phyloP scores from a whole-genome alignment of 257 asterid genomes.

The Avicennia marina region DNA sequence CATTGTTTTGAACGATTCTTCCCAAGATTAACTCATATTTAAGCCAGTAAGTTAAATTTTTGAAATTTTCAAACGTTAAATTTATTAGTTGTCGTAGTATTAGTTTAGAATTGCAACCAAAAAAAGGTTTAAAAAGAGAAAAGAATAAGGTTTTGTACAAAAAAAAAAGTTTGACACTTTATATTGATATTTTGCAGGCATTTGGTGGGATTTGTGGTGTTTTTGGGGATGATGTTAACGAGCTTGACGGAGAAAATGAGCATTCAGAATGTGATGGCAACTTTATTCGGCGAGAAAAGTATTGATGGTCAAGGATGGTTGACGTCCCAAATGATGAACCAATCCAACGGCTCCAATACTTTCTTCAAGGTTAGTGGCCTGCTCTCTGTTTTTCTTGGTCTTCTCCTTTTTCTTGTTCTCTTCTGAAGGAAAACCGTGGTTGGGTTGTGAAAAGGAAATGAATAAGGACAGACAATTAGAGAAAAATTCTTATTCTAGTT shows the following conservation, averaged over 20 bases:
- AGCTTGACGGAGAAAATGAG: constrained; percentile 63
- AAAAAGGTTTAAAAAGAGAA: no score
- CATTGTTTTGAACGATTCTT: neutral
- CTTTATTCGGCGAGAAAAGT: constrained; percentile 43
- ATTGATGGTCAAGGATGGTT: constrained; percentile 52
- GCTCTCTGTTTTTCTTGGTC: neutral
- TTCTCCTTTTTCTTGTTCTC: no score
- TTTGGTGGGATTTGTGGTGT: constrained; percentile 71
- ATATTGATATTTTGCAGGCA: constrained; percentile 43
- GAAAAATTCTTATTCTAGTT: neutral
- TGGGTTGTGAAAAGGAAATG: no score
- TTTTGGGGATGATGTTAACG: constrained; percentile 56
- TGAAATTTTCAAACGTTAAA: neutral
- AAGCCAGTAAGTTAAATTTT: neutral
- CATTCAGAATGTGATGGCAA: constrained; percentile 35
- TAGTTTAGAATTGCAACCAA: no score
- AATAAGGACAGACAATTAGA: neutral
- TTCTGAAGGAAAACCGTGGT: no score
- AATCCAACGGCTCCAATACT: constrained; percentile 50
- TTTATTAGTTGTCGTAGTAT: no score
- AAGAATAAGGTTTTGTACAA: no score
- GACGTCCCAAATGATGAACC: constrained; percentile 27
- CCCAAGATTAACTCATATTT: neutral
- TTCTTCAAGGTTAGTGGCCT: constrained; percentile 52
- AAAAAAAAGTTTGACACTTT: neutral